These are phyloP conservation scores for Chlorella vulgaris DNA, from an alignment of 139 green algal species.

Conservation along the genomic window DNA sequence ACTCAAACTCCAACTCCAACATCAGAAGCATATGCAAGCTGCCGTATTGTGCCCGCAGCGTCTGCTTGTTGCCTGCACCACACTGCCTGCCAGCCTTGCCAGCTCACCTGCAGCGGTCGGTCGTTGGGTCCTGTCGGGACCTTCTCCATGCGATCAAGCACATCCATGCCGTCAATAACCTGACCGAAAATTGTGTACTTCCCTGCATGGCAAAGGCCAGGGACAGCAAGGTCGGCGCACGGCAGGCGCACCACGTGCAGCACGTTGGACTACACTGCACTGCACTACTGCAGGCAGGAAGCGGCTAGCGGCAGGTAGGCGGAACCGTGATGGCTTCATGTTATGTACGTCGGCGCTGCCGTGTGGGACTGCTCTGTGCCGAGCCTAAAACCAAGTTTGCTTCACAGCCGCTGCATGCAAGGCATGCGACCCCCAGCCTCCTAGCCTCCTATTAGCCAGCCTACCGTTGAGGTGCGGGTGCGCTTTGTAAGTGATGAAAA, in stretches of 20 bases:
- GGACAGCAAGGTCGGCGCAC: background rate
- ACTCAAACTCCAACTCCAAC: no score
- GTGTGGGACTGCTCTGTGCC: no score
- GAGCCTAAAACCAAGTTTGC: no score
- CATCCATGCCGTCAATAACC: slow-evolving; percentile 95
- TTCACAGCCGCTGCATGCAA: background rate
- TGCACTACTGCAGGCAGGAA: no score
- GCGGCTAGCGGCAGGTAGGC: no score
- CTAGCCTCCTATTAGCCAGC: no score
- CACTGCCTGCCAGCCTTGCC: slow-evolving; percentile 68
- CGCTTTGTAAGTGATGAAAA: slow-evolving; percentile 98
- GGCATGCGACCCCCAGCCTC: background rate
- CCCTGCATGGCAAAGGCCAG: slow-evolving; percentile 33
- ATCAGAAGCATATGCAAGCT: no score
- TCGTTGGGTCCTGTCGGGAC: background rate
- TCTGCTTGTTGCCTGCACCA: slow-evolving; percentile 41
- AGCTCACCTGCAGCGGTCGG: slow-evolving; percentile 30
- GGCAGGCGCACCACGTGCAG: background rate
- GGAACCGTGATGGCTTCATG: no score
- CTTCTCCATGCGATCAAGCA: slow-evolving; percentile 95
- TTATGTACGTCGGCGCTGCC: no score
- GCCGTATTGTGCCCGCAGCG: no score
- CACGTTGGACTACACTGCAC: no score
- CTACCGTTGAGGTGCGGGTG: slow-evolving; percentile 93
- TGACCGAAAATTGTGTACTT: slow-evolving; percentile 88